Conservation (phyloP, 1,284 basidiomycete genomes). For the Boletellus deceptivus region DNA sequence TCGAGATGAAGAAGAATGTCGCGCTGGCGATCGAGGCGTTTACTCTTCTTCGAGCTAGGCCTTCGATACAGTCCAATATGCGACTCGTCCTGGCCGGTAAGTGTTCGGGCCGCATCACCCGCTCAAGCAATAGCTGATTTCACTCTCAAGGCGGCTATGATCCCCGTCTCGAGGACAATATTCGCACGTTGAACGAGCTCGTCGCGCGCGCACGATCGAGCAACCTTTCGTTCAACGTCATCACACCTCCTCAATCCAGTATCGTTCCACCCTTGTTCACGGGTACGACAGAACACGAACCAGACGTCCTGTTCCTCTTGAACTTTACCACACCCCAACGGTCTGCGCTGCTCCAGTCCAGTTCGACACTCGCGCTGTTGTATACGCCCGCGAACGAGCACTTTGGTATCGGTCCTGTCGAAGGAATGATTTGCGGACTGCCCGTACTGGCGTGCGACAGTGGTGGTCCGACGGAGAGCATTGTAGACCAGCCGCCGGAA, state of each 20-base stretch:
- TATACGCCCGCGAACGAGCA: constrained; percentile 97
- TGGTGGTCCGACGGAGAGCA: constrained; percentile 91
- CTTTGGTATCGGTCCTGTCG: constrained; percentile 95
- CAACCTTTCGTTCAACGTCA: constrained; percentile 55
- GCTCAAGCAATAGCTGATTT: background rate
- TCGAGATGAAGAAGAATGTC: constrained; percentile 94
- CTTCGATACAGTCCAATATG: constrained; percentile 25
- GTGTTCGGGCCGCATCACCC: background rate
- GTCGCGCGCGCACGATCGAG: constrained; percentile 52
- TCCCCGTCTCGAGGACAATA: constrained; percentile 66
- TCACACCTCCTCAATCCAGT: constrained; percentile 41
- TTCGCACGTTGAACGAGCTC: constrained; percentile 58
- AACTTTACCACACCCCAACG: constrained; percentile 85
- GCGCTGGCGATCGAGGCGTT: constrained; percentile 83
- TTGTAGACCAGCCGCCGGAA: constrained; percentile 54
- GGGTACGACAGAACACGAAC: constrained; percentile 33
- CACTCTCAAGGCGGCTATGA: constrained; percentile 66
- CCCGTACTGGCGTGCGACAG: constrained; percentile 88
- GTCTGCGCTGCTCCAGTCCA: constrained; percentile 66
- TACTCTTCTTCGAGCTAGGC: constrained; percentile 42
- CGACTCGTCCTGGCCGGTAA: constrained; percentile 79
- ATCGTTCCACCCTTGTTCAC: constrained; percentile 40
- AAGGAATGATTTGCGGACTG: constrained; percentile 90
- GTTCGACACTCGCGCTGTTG: constrained; percentile 70
- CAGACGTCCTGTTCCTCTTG: constrained; percentile 79